Evolutionary conservation across 352 stramenopile genomes (phyloP).

Genomic region (Aphanomyces cochlioides): DNA sequence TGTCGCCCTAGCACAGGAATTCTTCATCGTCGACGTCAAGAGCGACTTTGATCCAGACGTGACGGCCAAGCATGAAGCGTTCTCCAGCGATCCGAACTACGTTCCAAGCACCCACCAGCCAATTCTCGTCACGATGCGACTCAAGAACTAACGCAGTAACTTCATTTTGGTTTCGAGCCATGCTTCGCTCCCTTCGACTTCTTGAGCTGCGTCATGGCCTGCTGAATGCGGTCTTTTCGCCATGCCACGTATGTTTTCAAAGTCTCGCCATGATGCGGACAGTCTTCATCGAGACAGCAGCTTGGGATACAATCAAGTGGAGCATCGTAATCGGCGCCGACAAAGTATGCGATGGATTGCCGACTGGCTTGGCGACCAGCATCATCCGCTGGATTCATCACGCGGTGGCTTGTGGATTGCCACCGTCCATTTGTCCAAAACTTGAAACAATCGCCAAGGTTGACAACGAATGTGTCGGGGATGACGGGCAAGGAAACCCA

Average conservation of each 20-base stretch:
- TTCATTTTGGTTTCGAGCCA: background rate
- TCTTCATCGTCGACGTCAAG: conserved; percentile 39
- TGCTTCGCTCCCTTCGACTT: background rate
- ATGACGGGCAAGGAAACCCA: conserved; percentile 28
- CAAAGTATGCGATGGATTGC: conserved; percentile 34
- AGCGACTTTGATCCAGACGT: conserved; percentile 48
- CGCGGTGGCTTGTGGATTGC: conserved; percentile 32
- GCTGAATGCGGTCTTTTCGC: conserved; percentile 31
- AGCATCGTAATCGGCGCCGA: conserved; percentile 33
- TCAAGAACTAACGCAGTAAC: background rate
- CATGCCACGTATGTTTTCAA: conserved; percentile 31
- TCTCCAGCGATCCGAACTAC: conserved; percentile 49
- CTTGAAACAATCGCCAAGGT: conserved; percentile 33
- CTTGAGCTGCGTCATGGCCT: conserved; percentile 23
- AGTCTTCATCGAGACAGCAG: background rate
- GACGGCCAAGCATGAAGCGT: conserved; percentile 38
- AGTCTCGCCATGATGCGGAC: background rate
- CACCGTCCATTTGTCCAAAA: conserved; percentile 33
- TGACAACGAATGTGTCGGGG: conserved; percentile 31
- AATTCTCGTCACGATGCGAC: conserved; percentile 47
- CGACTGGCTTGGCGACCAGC: conserved; percentile 8
- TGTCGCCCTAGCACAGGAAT: conserved; percentile 41
- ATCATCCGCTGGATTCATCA: conserved; percentile 25
- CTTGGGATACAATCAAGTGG: conserved; percentile 14
- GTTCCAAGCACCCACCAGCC: conserved; percentile 66